Percentiles rank a stretch among this genome's conserved stretches.
phyloP scores from a whole-genome alignment of 192 early-diverging fungal species.

The Backusella liffmaniae region DNA sequence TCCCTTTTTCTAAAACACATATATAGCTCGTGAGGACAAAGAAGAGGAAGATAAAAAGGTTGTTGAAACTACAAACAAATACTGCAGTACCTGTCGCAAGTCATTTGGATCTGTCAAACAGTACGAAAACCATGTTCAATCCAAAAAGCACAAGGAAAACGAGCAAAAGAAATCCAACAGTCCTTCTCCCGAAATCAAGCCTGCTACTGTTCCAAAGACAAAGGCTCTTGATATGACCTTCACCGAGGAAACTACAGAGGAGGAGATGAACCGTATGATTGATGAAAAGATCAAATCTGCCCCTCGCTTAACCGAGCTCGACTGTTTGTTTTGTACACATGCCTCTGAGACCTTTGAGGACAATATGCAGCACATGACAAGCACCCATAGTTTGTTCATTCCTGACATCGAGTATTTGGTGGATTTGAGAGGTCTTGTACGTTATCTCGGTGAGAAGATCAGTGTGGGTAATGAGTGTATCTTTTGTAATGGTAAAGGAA shows the following conservation, averaged over 20 bases:
- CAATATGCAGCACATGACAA: slow-evolving; percentile 93
- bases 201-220: slow-evolving; percentile 8
- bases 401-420: slow-evolving; percentile 95
- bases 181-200: background rate
- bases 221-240: slow-evolving; percentile 36
- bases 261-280: slow-evolving; percentile 67
- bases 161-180: slow-evolving; percentile 42
- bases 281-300: slow-evolving; percentile 80
- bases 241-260: slow-evolving; percentile 52
- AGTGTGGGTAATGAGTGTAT: slow-evolving; percentile 94
- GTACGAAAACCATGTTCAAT: slow-evolving; percentile 86
- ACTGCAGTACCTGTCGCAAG: slow-evolving; percentile 51
- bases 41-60: slow-evolving; percentile 40
- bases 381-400: slow-evolving; percentile 90
- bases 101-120: slow-evolving; percentile 66
- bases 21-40: slow-evolving; percentile 49
- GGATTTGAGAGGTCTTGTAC: slow-evolving; percentile 84
- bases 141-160: slow-evolving; percentile 93
- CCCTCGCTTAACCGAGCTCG: slow-evolving; percentile 59
- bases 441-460: slow-evolving; percentile 94
- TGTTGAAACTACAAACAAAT: slow-evolving; percentile 33
- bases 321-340: slow-evolving; percentile 94
- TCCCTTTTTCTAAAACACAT: background rate
- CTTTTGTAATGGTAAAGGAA: slow-evolving; percentile 91
- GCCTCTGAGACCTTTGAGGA: slow-evolving; percentile 59